These are phyloP conservation scores for Lactarius hatsudake DNA, from an alignment of 768 basidiomycete genomes.

Conservation along the genomic window DNA sequence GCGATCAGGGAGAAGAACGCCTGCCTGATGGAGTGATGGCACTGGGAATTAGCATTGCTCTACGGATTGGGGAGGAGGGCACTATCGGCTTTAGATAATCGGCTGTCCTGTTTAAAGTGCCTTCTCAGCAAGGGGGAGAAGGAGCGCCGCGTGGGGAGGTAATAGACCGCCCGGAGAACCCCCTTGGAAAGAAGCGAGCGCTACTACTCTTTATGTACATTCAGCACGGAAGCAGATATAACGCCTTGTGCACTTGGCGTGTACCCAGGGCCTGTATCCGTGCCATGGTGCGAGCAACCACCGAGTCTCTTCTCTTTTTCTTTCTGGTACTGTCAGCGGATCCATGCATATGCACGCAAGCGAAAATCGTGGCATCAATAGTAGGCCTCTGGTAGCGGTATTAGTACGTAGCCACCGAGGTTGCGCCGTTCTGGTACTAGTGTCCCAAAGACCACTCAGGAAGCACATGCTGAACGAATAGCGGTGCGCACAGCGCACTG, in stretches of 20 bases:
- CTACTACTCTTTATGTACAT: neutral
- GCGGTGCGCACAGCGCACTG: neutral
- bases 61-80: conserved; percentile 2
- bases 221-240: neutral
- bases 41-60: conserved; percentile 14
- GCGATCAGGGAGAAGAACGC: conserved; percentile 18
- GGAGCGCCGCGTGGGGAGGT: conserved; percentile 1
- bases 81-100: conserved; percentile 6
- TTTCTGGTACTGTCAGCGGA: neutral
- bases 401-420: neutral
- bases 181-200: neutral
- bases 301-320: neutral
- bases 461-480: neutral
- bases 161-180: conserved; percentile 11
- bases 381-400: neutral
- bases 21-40: conserved; percentile 8
- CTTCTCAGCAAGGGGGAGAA: conserved; percentile 10
- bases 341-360: neutral
- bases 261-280: neutral
- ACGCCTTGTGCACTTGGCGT: neutral
- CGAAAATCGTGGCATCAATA: neutral
- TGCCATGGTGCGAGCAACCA: neutral
- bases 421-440: neutral
- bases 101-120: neutral
- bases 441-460: too few relatives aligned